phyloP scores from a whole-genome alignment of 805 yeast genomes.

The Ogataea degrootiae region DNA sequence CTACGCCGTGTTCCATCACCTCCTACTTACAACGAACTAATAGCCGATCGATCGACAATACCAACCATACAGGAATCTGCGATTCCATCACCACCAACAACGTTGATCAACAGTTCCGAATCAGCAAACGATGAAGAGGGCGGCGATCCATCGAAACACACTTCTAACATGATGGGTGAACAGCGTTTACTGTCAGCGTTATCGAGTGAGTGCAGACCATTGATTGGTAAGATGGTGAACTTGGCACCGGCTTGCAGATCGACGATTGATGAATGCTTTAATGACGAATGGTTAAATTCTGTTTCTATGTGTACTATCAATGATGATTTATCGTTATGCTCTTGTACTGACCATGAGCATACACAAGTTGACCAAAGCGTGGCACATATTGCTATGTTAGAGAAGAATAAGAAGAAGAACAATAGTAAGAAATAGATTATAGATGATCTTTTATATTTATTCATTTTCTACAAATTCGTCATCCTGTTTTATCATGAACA shows the following conservation, averaged over 20 bases:
- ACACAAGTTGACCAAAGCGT: slow-evolving; percentile 89
- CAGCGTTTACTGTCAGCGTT: slow-evolving; percentile 65
- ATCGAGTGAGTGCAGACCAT: slow-evolving; percentile 62
- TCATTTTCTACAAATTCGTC: too few relatives aligned
- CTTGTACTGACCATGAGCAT: slow-evolving; percentile 66
- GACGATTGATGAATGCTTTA: slow-evolving; percentile 72
- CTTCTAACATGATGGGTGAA: slow-evolving; percentile 66
- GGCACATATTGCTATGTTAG: slow-evolving; percentile 93
- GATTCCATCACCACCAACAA: slow-evolving; percentile 19
- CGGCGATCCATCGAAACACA: slow-evolving; percentile 35
- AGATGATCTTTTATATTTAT: background rate
- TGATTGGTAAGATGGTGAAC: slow-evolving; percentile 73
- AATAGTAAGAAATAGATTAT: slow-evolving; percentile 6
- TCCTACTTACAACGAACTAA: slow-evolving; percentile 27
- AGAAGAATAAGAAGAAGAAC: slow-evolving; percentile 64
- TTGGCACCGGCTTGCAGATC: slow-evolving; percentile 84
- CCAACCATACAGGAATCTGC: slow-evolving; percentile 2
- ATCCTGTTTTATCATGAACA: too few relatives aligned
- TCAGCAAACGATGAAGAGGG: slow-evolving; percentile 4
- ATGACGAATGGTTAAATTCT: slow-evolving; percentile 62
- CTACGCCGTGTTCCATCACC: slow-evolving; percentile 53
- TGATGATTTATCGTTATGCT: slow-evolving; percentile 34
- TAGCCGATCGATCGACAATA: slow-evolving; percentile 4
- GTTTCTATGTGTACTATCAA: slow-evolving; percentile 66
- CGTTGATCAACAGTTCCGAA: slow-evolving; percentile 15